These are phyloP conservation scores for Ogataea methylovora DNA, from an alignment of 805 yeast species.

Conservation along the genomic window DNA sequence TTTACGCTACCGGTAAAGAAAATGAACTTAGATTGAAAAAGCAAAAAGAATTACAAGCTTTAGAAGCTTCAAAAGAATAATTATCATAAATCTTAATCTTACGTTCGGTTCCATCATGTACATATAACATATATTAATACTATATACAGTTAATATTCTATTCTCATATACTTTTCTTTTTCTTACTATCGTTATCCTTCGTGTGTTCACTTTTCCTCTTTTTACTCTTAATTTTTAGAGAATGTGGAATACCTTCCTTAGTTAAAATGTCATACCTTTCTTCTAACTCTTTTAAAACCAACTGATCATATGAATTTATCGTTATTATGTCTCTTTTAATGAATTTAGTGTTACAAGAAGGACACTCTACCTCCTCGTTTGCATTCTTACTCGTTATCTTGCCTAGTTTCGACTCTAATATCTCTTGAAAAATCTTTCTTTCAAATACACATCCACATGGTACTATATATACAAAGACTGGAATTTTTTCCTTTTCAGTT, in stretches of 20 bases:
- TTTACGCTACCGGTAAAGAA: constrained; percentile 45
- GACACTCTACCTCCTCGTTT: constrained; percentile 22
- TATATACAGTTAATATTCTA: background rate
- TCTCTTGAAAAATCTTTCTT: constrained; percentile 20
- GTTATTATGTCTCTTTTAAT: constrained; percentile 25
- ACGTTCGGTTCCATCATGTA: background rate
- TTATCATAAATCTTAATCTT: background rate
- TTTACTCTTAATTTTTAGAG: constrained; percentile 22
- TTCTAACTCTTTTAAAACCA: constrained; percentile 6
- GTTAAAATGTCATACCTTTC: constrained; percentile 11
- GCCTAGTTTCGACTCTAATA: constrained; percentile 4
- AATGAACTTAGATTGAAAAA: constrained; percentile 36
- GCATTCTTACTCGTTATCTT: background rate
- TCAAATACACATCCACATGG: constrained; percentile 38
- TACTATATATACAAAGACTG: constrained; percentile 36
- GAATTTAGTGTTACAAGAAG: constrained; percentile 28
- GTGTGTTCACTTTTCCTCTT: constrained; percentile 7
- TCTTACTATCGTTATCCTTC: background rate
- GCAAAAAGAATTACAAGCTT: constrained; percentile 19
- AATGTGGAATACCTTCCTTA: constrained; percentile 26
- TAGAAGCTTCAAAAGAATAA: constrained; percentile 9
- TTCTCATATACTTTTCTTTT: background rate
- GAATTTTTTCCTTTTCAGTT: constrained; percentile 13
- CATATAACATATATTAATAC: background rate
- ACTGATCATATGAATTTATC: constrained; percentile 12